Percentiles rank a stretch among this genome's conserved stretches.
Evolutionary conservation across 1,139 yeast genomes (phyloP).

Genomic region (Saccharomycopsis hybrid): DNA sequence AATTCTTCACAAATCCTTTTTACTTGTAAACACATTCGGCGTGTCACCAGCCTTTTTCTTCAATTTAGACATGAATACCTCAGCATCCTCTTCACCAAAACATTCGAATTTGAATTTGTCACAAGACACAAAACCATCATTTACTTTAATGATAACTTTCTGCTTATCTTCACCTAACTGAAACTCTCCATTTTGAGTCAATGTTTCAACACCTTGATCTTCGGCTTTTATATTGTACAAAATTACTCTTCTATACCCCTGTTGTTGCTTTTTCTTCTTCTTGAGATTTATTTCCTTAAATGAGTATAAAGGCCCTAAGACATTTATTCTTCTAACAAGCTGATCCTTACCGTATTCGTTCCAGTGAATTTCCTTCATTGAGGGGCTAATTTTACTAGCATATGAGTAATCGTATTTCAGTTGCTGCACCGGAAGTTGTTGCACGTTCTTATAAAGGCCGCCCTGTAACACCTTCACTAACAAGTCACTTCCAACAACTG

Average conservation of each 20-base stretch:
- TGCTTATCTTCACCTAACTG: constrained; percentile 23
- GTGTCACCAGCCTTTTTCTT: constrained; percentile 31
- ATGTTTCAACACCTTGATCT: too few species aligned
- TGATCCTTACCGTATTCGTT: constrained; percentile 30
- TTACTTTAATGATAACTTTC: constrained; percentile 36
- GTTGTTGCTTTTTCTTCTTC: constrained; percentile 27
- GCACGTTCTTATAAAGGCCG: constrained; percentile 29
- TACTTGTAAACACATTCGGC: too few species aligned
- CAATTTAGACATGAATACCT: constrained; percentile 36
- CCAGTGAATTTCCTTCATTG: constrained; percentile 45
- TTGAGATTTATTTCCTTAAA: constrained; percentile 35
- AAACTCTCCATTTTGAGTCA: constrained; percentile 14
- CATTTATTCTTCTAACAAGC: constrained; percentile 42
- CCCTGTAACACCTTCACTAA: constrained; percentile 41
- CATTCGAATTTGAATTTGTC: constrained; percentile 48
- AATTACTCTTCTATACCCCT: constrained; percentile 39
- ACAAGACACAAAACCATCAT: constrained; percentile 37
- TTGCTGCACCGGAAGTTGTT: too few species aligned
- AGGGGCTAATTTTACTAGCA: constrained; percentile 49
- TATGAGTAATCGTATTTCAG: constrained; percentile 39
- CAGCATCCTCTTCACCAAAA: constrained; percentile 40
- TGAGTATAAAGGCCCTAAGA: constrained; percentile 55
- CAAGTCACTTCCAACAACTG: constrained; percentile 52
- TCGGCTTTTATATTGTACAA: constrained; percentile 32
- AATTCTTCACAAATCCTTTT: too few species aligned